Percentiles rank a stretch among this genome's conserved stretches.
phyloP scores from a whole-genome alignment of 345 rosid genomes.

The Syzygium aromaticum region DNA sequence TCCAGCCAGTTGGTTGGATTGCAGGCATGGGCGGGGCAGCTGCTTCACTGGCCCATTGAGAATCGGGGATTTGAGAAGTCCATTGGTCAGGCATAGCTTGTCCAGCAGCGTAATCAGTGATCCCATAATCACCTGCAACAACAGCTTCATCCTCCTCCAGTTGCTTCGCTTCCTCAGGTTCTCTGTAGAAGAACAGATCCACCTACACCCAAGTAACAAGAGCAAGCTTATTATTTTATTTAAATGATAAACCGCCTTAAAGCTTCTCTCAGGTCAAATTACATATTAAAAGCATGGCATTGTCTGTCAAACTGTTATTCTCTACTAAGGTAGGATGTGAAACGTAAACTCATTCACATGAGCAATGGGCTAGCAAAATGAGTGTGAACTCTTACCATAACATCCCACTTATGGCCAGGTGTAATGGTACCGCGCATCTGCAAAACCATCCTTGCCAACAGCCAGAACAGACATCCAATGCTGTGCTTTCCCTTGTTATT shows the following conservation, averaged over 20 bases:
- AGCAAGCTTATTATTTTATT: not conserved
- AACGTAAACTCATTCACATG: not conserved
- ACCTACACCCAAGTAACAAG: slow-evolving; percentile 27
- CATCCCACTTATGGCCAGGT: slow-evolving; percentile 74
- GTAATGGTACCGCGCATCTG: slow-evolving; percentile 95
- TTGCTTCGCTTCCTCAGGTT: slow-evolving; percentile 60
- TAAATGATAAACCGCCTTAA: not conserved
- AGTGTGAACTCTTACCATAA: slow-evolving; percentile 38
- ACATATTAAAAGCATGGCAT: not conserved
- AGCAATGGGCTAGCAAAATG: not conserved
- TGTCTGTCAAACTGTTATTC: not conserved
- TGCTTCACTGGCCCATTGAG: slow-evolving; percentile 52
- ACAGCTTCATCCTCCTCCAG: slow-evolving; percentile 52
- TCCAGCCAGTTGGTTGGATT: slow-evolving; percentile 34
- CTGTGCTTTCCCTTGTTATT: slow-evolving; percentile 97
- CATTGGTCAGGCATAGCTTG: slow-evolving; percentile 36
- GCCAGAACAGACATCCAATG: slow-evolving; percentile 94
- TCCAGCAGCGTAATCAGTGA: slow-evolving; percentile 20
- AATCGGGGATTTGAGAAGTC: slow-evolving; percentile 38
- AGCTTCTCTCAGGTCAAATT: not conserved
- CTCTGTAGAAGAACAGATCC: slow-evolving; percentile 74
- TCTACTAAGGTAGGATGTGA: not conserved
- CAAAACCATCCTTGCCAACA: slow-evolving; percentile 90
- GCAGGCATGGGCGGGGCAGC: slow-evolving; percentile 50
- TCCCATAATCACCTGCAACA: slow-evolving; percentile 32